These are phyloP conservation scores for Porphyrellus cyaneotinctus DNA, from an alignment of 768 basidiomycete genomes.

Conservation along the genomic window DNA sequence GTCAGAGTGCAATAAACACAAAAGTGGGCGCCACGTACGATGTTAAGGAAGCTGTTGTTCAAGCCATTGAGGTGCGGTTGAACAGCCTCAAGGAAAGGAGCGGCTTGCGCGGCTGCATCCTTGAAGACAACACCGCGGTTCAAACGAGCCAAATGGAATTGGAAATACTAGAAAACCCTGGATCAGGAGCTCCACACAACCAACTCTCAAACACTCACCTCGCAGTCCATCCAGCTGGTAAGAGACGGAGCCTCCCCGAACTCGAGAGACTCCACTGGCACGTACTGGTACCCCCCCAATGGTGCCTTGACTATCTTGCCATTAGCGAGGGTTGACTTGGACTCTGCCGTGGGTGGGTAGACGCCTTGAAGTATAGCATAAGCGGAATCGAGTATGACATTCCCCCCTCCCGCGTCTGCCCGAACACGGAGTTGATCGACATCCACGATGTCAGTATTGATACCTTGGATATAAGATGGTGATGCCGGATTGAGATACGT, in stretches of 20 bases:
- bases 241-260: conserved; percentile 54
- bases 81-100: conserved; percentile 60
- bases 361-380: conserved; percentile 81
- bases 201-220: conserved; percentile 27
- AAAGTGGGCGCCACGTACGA: conserved; percentile 40
- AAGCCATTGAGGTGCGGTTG: conserved; percentile 67
- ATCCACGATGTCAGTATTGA: conserved; percentile 62
- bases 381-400: conserved; percentile 78
- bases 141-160: conserved; percentile 21
- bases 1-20: conserved; percentile 6
- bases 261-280: conserved; percentile 61
- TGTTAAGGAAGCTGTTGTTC: conserved; percentile 60
- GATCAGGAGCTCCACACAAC: background rate
- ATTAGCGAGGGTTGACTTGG: conserved; percentile 68
- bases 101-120: conserved; percentile 48
- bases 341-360: conserved; percentile 68
- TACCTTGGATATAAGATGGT: conserved; percentile 61
- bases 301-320: conserved; percentile 67
- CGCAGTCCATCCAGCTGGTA: conserved; percentile 72
- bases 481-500: conserved; percentile 62
- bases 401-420: conserved; percentile 77
- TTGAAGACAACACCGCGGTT: conserved; percentile 44
- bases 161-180: conserved; percentile 24
- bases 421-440: conserved; percentile 67
- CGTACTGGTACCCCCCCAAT: conserved; percentile 82